Evolutionary conservation across 805 yeast genomes (phyloP).

Genomic region (Candida qinlingensis): DNA sequence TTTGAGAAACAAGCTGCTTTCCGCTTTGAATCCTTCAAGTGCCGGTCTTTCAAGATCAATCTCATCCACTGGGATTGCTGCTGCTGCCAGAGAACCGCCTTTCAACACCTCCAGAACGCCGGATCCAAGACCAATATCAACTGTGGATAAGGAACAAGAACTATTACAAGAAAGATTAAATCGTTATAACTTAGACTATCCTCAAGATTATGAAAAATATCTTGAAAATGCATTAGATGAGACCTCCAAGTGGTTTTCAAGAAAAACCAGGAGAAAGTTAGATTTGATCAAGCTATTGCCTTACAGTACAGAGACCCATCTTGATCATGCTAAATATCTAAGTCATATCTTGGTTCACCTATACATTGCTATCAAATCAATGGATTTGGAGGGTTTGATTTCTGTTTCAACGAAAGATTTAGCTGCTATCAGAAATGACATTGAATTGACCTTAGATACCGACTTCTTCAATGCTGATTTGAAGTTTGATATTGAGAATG

Average conservation of each 20-base stretch:
- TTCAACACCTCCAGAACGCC: slow-evolving; percentile 20
- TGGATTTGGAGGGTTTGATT: slow-evolving; percentile 69
- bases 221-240: slow-evolving; percentile 26
- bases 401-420: slow-evolving; percentile 65
- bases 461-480: slow-evolving; percentile 39
- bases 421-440: slow-evolving; percentile 36
- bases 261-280: slow-evolving; percentile 29
- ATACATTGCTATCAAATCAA: slow-evolving; percentile 68
- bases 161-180: slow-evolving; percentile 27
- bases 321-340: slow-evolving; percentile 67
- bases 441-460: slow-evolving; percentile 50
- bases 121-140: slow-evolving; percentile 17
- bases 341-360: slow-evolving; percentile 77
- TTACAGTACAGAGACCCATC: slow-evolving; percentile 61
- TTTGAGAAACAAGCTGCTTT: slow-evolving; percentile 14
- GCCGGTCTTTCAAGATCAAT: slow-evolving; percentile 11
- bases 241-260: slow-evolving; percentile 35
- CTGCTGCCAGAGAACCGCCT: slow-evolving; percentile 5
- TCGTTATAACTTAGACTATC: slow-evolving; percentile 49
- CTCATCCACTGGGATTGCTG: slow-evolving; percentile 12
- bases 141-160: slow-evolving; percentile 14
- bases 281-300: slow-evolving; percentile 49
- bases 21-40: slow-evolving; percentile 1
- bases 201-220: slow-evolving; percentile 34
- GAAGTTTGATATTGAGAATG: slow-evolving; percentile 31